Evolutionary conservation across 306 rosid species (phyloP).

Genomic region (Begonia peltatifolia): DNA sequence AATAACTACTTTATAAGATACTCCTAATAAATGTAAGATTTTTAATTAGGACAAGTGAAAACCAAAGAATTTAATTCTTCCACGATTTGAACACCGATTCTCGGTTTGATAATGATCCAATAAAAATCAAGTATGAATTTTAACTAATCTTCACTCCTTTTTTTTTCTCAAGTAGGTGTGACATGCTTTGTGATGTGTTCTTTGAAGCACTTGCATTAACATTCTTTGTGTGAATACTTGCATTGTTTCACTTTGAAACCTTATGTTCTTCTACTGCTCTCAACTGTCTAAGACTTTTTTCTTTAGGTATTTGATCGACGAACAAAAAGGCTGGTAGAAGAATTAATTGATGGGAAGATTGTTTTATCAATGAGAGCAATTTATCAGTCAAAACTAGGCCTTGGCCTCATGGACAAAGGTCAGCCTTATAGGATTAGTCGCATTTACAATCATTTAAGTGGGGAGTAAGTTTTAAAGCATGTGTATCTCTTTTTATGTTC

Average conservation of each 20-base stretch:
- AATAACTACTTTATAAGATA: too few relatives aligned
- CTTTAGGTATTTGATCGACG: constrained; percentile 78
- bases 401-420: constrained; percentile 85
- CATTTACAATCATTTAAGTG: background rate
- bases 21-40: too few relatives aligned
- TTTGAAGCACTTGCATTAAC: too few relatives aligned
- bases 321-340: constrained; percentile 83
- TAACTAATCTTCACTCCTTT: too few relatives aligned
- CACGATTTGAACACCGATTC: too few relatives aligned
- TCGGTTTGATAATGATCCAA: too few relatives aligned
- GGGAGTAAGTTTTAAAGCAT: constrained; percentile 3
- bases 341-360: constrained; percentile 75
- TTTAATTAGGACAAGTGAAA: too few relatives aligned
- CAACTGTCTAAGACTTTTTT: constrained; percentile 10
- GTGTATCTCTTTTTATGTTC: background rate
- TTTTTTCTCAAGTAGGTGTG: too few relatives aligned
- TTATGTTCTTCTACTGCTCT: constrained; percentile 1
- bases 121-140: too few relatives aligned
- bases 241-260: background rate
- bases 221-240: too few relatives aligned
- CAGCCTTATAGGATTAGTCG: constrained; percentile 1
- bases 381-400: constrained; percentile 90
- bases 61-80: too few relatives aligned
- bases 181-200: too few relatives aligned
- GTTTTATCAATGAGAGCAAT: constrained; percentile 95